Conservation (phyloP, 2,329 filamentous ascomycete species). For the Sporothrix schenckii region DNA sequence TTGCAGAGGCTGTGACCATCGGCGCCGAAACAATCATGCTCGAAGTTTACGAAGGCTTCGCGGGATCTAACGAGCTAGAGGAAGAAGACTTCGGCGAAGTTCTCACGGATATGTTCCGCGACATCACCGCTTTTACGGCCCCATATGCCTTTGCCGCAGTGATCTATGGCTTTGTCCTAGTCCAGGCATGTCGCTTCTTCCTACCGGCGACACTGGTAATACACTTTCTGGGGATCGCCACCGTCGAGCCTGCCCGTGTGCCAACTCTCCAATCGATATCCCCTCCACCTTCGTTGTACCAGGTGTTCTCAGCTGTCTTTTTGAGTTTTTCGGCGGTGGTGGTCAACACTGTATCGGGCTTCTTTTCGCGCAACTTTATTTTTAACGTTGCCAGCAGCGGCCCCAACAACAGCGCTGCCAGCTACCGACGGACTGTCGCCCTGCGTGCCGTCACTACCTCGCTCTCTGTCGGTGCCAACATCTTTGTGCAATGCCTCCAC, state of each 20-base stretch:
- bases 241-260: conserved; percentile 61
- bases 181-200: conserved; percentile 68
- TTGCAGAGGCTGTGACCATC: conserved; percentile 19
- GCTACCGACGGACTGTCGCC: conserved; percentile 55
- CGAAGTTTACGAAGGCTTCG: conserved; percentile 15
- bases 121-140: conserved; percentile 47
- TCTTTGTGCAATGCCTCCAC: conserved; percentile 65
- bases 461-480: conserved; percentile 60
- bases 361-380: conserved; percentile 70
- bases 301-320: conserved; percentile 17
- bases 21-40: conserved; percentile 27
- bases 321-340: not conserved
- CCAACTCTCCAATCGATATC: conserved; percentile 38
- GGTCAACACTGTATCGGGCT: conserved; percentile 2
- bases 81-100: not conserved
- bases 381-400: conserved; percentile 50
- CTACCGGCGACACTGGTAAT: conserved; percentile 72
- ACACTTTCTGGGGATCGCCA: conserved; percentile 73
- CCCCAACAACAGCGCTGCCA: not conserved
- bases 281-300: not conserved
- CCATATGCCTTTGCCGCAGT: conserved; percentile 69
- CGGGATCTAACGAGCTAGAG: conserved; percentile 9
- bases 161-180: conserved; percentile 75
- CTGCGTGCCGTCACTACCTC: conserved; percentile 64
- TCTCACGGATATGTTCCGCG: not conserved